Evolutionary conservation across 2,329 filamentous ascomycete species (phyloP), one percentile per base, ranked within the genome.

Genomic region (Sclerotinia nivalis): DNA sequence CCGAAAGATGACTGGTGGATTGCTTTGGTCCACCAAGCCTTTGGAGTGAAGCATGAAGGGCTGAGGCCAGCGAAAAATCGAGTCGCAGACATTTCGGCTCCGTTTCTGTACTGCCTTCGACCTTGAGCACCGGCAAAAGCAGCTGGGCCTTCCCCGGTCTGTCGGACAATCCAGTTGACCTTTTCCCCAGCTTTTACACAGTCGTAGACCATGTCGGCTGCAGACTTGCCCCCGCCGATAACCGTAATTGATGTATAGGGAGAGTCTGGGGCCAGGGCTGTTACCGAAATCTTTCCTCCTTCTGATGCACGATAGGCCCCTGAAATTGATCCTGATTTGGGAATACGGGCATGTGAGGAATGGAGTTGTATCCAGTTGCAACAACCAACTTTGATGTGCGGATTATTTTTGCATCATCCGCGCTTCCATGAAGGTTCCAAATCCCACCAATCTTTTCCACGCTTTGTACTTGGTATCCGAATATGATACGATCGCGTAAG

Each of bases 401-500:
- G n/a, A n/a, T n/a, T n/a, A n/a, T n/a, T n/a, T n/a, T n/a, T n/a
- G n/a, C n/a, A n/a, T n/a, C n/a, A n/a, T n/a, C n/a, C n/a, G n/a
- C n/a, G n/a, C n/a, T n/a, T n/a, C n/a, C n/a, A n/a, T n/a, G n/a
- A n/a, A n/a, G n/a, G n/a, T n/a, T n/a, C n/a, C n/a, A n/a, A n/a
- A n/a, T n/a, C n/a, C n/a, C n/a, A n/a, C n/a, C n/a, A n/a, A n/a
- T n/a, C n/a, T n/a, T n/a, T n/a, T n/a, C n/a, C n/a, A n/a, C n/a
- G n/a, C n/a, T n/a, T n/a, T n/a, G n/a, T n/a, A n/a, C n/a, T n/a
- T n/a, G n/a, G n/a, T n/a, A n/a, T n/a, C n/a, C n/a, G 60, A 76
- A 74, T n/a, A 69, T 71, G 22, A 77, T 74, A 40, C 75, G 71
- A 18, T 77, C 74, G 25, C 72, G 73, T 50, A 78, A 61, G 12